These are phyloP conservation scores for Colletotrichum shisoi DNA, from an alignment of 2,329 filamentous ascomycete genomes.

Conservation along the genomic window DNA sequence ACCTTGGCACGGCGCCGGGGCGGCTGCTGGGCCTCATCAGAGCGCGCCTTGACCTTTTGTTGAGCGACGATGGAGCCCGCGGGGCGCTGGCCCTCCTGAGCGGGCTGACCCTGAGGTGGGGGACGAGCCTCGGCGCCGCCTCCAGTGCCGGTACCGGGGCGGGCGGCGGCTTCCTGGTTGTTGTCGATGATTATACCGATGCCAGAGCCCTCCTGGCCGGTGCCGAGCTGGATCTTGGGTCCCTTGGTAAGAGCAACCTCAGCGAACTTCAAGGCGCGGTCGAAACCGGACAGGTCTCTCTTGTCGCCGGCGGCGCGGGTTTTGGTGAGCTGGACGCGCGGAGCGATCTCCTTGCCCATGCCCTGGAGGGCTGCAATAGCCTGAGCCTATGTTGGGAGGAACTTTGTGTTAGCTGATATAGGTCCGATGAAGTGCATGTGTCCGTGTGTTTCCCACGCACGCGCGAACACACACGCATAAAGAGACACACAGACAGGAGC, in stretches of 20 bases:
- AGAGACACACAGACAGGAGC: constrained; percentile 45
- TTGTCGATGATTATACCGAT: constrained; percentile 53
- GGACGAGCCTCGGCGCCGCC: constrained; percentile 14
- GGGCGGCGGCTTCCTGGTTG: constrained; percentile 44
- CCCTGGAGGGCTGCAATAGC: constrained; percentile 57
- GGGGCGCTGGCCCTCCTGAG: not conserved
- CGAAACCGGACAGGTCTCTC: constrained; percentile 53
- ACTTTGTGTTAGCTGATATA: constrained; percentile 21
- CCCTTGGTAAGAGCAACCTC: constrained; percentile 51
- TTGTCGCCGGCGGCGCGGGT: constrained; percentile 43
- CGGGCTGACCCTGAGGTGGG: not conserved
- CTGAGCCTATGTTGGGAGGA: constrained; percentile 45
- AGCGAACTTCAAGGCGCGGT: constrained; percentile 52
- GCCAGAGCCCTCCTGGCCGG: constrained; percentile 50
- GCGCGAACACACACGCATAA: too few relatives aligned
- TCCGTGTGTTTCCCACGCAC: constrained; percentile 44
- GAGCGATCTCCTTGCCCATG: constrained; percentile 59
- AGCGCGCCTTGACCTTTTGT: constrained; percentile 37
- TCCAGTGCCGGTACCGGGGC: constrained; percentile 34
- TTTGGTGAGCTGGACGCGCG: constrained; percentile 46
- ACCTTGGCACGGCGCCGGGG: constrained; percentile 54
- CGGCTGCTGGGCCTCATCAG: constrained; percentile 36
- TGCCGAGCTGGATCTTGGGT: constrained; percentile 53
- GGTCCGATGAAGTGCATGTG: constrained; percentile 7
- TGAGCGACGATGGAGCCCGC: constrained; percentile 30